Percentiles rank a stretch among this genome's conserved stretches.
Evolutionary conservation across 1,139 yeast genomes (phyloP).

Genomic region (Sugiyamaella xylanicola): DNA sequence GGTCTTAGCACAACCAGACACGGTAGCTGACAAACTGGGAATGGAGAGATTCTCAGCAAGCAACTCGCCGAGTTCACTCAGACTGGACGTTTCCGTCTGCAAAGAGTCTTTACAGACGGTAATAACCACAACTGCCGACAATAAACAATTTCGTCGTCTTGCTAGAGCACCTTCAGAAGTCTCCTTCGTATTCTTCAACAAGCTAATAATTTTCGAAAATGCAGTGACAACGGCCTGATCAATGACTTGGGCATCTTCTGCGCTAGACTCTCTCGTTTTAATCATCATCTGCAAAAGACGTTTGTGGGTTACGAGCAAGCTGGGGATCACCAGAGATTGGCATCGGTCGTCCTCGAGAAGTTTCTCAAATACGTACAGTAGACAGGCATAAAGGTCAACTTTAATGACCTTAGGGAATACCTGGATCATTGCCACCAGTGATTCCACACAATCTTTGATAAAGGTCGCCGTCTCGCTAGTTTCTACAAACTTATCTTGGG

Average conservation of each 20-base stretch:
- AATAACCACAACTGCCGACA: constrained; percentile 62
- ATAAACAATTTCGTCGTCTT: constrained; percentile 49
- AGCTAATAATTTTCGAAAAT: constrained; percentile 31
- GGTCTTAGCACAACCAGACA: constrained; percentile 61
- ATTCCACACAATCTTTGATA: constrained; percentile 53
- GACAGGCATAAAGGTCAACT: constrained; percentile 68
- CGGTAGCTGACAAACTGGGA: constrained; percentile 48
- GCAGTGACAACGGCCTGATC: constrained; percentile 42
- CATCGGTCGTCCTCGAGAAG: constrained; percentile 52
- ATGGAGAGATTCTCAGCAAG: constrained; percentile 44
- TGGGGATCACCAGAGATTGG: constrained; percentile 36
- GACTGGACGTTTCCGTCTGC: constrained; percentile 44
- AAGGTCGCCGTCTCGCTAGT: constrained; percentile 34
- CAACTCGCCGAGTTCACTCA: constrained; percentile 44
- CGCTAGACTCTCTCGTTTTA: constrained; percentile 30
- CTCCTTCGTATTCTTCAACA: constrained; percentile 24
- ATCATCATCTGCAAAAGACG: constrained; percentile 39
- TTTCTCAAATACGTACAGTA: constrained; percentile 63
- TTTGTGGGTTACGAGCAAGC: constrained; percentile 39
- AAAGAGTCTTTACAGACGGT: constrained; percentile 55
- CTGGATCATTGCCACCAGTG: constrained; percentile 62
- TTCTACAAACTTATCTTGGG: constrained; percentile 31
- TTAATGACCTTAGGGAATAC: constrained; percentile 68
- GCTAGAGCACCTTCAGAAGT: constrained; percentile 3
- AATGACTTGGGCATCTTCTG: constrained; percentile 39